phyloP scores from a whole-genome alignment of 805 yeast genomes.

The Geotrichum ghanense region DNA sequence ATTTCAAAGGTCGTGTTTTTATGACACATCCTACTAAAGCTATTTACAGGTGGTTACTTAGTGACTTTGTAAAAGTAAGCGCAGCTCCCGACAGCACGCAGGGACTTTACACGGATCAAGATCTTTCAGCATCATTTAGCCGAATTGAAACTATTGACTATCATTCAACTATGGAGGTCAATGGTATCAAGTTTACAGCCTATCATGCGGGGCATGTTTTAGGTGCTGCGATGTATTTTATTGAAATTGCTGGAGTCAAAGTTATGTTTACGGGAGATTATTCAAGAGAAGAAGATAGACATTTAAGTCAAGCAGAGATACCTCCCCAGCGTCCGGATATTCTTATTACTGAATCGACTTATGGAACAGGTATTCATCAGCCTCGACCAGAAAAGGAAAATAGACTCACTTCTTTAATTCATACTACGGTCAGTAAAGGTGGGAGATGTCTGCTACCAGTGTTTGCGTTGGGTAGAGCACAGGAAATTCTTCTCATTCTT shows the following conservation, averaged over 20 bases:
- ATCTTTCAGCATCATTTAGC: slow-evolving; percentile 76
- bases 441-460: slow-evolving; percentile 91
- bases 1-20: slow-evolving; percentile 87
- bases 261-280: slow-evolving; percentile 92
- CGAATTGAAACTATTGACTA: slow-evolving; percentile 88
- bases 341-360: slow-evolving; percentile 87
- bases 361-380: slow-evolving; percentile 95
- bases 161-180: slow-evolving; percentile 90
- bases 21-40: slow-evolving; percentile 99
- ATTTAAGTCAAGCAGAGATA: slow-evolving; percentile 87
- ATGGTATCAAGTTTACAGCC: slow-evolving; percentile 92
- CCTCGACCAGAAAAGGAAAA: slow-evolving; percentile 79
- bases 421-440: slow-evolving; percentile 72
- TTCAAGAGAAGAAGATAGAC: slow-evolving; percentile 92
- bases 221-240: slow-evolving; percentile 96
- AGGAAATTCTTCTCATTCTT: slow-evolving; percentile 75
- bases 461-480: slow-evolving; percentile 95
- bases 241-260: slow-evolving; percentile 88
- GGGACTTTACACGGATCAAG: slow-evolving; percentile 78
- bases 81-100: slow-evolving; percentile 26
- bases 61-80: slow-evolving; percentile 90
- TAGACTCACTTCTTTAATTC: slow-evolving; percentile 70
- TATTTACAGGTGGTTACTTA: slow-evolving; percentile 86
- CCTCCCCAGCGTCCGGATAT: slow-evolving; percentile 77
- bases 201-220: slow-evolving; percentile 99